Conservation (phyloP, 257 asterid genomes). For the Linaria vulgaris region DNA sequence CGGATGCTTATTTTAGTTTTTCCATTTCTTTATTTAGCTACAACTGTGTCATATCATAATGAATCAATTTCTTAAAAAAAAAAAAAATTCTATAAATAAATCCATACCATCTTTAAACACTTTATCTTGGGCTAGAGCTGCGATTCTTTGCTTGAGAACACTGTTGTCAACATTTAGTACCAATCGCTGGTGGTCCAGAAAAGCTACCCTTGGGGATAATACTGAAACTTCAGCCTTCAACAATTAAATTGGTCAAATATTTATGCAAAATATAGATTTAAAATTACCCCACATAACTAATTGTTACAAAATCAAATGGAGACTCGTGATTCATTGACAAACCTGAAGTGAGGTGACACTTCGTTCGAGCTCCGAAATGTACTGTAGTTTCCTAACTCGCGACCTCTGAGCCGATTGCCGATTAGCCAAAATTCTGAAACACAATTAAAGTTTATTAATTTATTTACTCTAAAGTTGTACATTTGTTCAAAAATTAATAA, state of each 20-base stretch:
- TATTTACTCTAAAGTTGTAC: neutral
- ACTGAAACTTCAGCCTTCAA: slow-evolving; percentile 80
- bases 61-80: no score
- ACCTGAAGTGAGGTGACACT: slow-evolving; percentile 86
- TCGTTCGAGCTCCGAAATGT: slow-evolving; percentile 90
- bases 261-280: no score
- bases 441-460: neutral
- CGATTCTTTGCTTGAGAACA: slow-evolving; percentile 89
- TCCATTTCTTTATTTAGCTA: no score
- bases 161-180: slow-evolving; percentile 82
- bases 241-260: neutral
- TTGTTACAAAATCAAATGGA: no score
- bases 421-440: slow-evolving; percentile 77
- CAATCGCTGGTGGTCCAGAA: slow-evolving; percentile 90
- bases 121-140: slow-evolving; percentile 94
- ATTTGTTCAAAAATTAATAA: neutral
- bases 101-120: slow-evolving; percentile 82
- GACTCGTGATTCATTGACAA: slow-evolving; percentile 2
- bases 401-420: slow-evolving; percentile 97
- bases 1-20: no score
- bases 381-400: slow-evolving; percentile 85
- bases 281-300: no score
- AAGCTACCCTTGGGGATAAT: slow-evolving; percentile 90
- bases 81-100: no score
- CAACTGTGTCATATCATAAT: no score